phyloP scores from a whole-genome alignment of 2,329 filamentous ascomycete genomes.

The Penicillium sp. region DNA sequence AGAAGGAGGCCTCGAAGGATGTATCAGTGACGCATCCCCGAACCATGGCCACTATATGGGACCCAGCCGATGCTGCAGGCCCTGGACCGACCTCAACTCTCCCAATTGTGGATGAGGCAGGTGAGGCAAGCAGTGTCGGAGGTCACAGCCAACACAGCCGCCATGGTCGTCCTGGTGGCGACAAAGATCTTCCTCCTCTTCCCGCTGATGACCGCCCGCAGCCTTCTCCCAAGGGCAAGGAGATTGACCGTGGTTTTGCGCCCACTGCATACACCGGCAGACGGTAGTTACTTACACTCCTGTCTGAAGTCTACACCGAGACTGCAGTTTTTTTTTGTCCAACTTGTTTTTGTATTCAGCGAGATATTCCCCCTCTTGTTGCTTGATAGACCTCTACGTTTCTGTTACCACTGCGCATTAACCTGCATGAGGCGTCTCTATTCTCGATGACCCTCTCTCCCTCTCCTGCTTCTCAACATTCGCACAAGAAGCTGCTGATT shows the following conservation, averaged over 20 bases:
- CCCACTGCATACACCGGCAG: conserved; percentile 1
- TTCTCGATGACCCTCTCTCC: conserved; percentile 5
- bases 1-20: conserved; percentile 57
- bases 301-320: too few species aligned
- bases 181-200: conserved; percentile 30
- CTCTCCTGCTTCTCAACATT: conserved; percentile 4
- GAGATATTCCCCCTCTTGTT: conserved; percentile 20
- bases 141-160: conserved; percentile 52
- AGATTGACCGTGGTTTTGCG: conserved; percentile 13
- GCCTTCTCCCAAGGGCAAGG: conserved; percentile 23
- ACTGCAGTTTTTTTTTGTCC: conserved; percentile 1
- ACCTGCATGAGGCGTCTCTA: conserved; percentile 17
- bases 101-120: conserved; percentile 86
- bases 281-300: conserved; percentile 4
- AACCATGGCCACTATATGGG: conserved; percentile 54
- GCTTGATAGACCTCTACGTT: conserved; percentile 20
- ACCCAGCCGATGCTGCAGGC: conserved; percentile 51
- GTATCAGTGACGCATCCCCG: conserved; percentile 58
- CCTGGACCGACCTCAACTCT: conserved; percentile 53
- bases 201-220: conserved; percentile 15
- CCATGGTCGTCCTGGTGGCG: conserved; percentile 21
- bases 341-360: conserved; percentile 16
- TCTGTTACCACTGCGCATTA: conserved; percentile 5
- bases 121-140: conserved; percentile 64
- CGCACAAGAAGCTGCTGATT: conserved; percentile 24